Percentiles rank a stretch among this genome's conserved stretches.
Conservation (phyloP, 1,284 basidiomycete species). For the Pseudomicrostroma phylloplanum region DNA sequence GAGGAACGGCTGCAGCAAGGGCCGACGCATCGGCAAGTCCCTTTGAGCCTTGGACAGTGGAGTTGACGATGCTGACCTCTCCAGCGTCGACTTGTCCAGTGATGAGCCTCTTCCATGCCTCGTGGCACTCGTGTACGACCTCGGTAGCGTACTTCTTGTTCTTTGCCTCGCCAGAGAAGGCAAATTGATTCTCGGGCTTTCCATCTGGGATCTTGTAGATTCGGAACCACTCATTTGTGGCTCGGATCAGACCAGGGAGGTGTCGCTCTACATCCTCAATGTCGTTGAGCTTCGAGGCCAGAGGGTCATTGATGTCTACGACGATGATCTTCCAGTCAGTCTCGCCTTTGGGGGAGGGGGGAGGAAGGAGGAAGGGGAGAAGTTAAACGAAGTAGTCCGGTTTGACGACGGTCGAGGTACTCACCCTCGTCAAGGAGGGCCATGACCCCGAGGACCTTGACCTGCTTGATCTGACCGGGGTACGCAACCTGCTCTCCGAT, state of each 20-base stretch:
- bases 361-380: too few species aligned
- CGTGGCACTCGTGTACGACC: conserved; percentile 97
- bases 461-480: conserved; percentile 97
- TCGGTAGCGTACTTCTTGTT: conserved; percentile 99
- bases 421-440: conserved; percentile 60
- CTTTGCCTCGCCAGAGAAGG: conserved; percentile 99
- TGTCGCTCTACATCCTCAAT: conserved; percentile 99
- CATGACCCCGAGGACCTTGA: conserved; percentile 99
- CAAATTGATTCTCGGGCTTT: conserved; percentile 97
- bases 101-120: conserved; percentile 94
- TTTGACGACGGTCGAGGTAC: too few species aligned
- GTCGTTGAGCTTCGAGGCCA: conserved; percentile 93
- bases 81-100: conserved; percentile 60
- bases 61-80: conserved; percentile 51
- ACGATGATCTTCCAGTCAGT: conserved; percentile 56
- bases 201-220: conserved; percentile 97
- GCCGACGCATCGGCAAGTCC: conserved; percentile 63
- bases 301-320: conserved; percentile 91
- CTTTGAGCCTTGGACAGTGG: conserved; percentile 67
- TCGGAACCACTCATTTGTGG: conserved; percentile 76
- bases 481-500: conserved; percentile 98
- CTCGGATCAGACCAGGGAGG: conserved; percentile 74
- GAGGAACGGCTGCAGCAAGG: conserved; percentile 57
- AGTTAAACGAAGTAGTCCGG: too few species aligned
- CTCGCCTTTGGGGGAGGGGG: conserved; percentile 16